Conservation (phyloP, 805 yeast species). For the Kurtzmaniella cleridarum region DNA sequence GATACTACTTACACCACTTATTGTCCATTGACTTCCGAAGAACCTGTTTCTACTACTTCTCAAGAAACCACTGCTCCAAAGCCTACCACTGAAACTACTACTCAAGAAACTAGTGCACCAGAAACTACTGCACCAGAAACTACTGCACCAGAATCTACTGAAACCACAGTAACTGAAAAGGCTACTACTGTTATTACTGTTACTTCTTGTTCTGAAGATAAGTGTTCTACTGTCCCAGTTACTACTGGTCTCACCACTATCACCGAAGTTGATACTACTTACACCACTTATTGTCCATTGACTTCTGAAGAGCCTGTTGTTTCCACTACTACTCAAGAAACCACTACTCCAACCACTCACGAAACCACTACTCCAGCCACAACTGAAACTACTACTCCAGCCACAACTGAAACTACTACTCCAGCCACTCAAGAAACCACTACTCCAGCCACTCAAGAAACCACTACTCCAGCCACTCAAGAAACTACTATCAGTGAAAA, state of each 20-base stretch:
- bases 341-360: not conserved
- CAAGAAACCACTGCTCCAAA: conserved; percentile 1
- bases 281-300: conserved; percentile 19
- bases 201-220: conserved; percentile 24
- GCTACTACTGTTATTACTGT: conserved; percentile 5
- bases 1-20: conserved; percentile 18
- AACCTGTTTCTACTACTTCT: not conserved
- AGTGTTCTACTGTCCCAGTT: conserved; percentile 15
- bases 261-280: conserved; percentile 11
- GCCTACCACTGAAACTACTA: conserved; percentile 3
- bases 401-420: conserved; percentile 1
- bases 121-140: conserved; percentile 3
- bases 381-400: conserved; percentile 1
- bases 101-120: conserved; percentile 2
- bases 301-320: conserved; percentile 3
- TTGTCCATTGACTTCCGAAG: conserved; percentile 10
- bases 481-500: no score
- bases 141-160: conserved; percentile 1
- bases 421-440: not conserved
- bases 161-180: not conserved
- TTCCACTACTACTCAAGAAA: not conserved
- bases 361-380: not conserved
- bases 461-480: not conserved
- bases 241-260: conserved; percentile 4
- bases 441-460: conserved; percentile 3